Percentiles rank a stretch among this genome's conserved stretches.
Conservation (phyloP, 768 basidiomycete genomes). For the Chalciporus sphaerocephalus region DNA sequence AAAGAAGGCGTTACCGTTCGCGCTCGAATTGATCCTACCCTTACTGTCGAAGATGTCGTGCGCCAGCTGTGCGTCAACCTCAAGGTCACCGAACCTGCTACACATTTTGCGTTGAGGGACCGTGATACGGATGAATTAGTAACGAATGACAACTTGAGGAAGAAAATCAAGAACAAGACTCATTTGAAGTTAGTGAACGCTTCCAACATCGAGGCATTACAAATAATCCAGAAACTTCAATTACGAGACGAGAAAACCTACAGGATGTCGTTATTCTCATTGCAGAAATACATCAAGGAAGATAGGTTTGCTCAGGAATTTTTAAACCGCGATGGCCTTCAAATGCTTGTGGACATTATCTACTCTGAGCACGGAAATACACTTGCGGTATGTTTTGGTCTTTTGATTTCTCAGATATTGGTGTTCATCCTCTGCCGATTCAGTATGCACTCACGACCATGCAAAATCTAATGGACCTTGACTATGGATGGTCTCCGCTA, state of each 20-base stretch:
- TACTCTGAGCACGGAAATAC: conserved; percentile 70
- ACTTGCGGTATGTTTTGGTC: conserved; percentile 57
- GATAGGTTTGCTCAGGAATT: conserved; percentile 81
- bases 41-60: conserved; percentile 81
- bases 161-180: conserved; percentile 73
- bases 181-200: conserved; percentile 83
- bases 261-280: conserved; percentile 66
- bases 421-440: neutral
- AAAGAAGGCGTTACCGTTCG: conserved; percentile 71
- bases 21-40: conserved; percentile 78
- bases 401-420: neutral
- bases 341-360: conserved; percentile 68
- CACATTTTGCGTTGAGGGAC: conserved; percentile 74
- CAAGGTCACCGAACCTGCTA: conserved; percentile 69
- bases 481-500: conserved; percentile 77
- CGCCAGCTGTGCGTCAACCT: conserved; percentile 79
- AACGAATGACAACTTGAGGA: conserved; percentile 80
- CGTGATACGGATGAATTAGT: conserved; percentile 74
- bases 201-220: conserved; percentile 73
- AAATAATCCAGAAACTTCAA: conserved; percentile 66
- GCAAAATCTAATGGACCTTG: conserved; percentile 85
- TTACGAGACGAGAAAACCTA: conserved; percentile 56
- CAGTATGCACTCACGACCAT: conserved; percentile 83
- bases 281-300: conserved; percentile 80
- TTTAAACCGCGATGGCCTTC: conserved; percentile 64